Conservation (phyloP, 2,329 filamentous ascomycete species). For the Fusarium sublunatum region DNA sequence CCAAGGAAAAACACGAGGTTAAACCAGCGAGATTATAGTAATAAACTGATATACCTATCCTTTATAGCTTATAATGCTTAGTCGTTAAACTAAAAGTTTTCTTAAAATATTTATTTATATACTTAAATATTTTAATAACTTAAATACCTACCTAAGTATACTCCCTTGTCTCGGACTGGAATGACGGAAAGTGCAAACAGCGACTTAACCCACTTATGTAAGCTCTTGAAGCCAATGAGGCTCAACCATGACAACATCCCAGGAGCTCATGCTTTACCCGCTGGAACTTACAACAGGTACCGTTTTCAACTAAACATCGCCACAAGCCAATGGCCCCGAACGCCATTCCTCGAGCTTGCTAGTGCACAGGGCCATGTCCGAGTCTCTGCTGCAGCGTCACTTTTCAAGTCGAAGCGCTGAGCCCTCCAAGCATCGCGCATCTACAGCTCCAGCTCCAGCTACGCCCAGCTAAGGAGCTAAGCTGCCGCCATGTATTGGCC, state of each 20-base stretch:
- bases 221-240: conserved; percentile 26
- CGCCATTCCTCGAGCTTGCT: conserved; percentile 23
- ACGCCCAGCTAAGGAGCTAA: conserved; percentile 44
- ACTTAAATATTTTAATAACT: neutral
- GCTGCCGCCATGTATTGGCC: conserved; percentile 85
- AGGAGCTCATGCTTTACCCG: conserved; percentile 33
- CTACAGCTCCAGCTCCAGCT: conserved; percentile 21
- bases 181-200: conserved; percentile 14
- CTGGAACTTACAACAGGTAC: conserved; percentile 19
- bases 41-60: no score
- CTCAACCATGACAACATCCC: conserved; percentile 34
- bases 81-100: no score
- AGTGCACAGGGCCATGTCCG: conserved; percentile 45
- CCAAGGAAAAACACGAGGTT: no score
- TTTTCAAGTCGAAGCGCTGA: conserved; percentile 26
- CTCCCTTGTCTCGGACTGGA: neutral
- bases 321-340: conserved; percentile 41
- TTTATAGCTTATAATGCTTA: no score
- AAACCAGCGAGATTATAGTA: no score
- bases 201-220: conserved; percentile 22
- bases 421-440: conserved; percentile 35
- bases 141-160: no score
- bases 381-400: conserved; percentile 32
- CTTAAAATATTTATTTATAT: no score
- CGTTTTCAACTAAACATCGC: conserved; percentile 24